Evolutionary conservation across 257 asterid species (phyloP), one percentile per base, ranked within the genome.

Genomic region (Scutellaria minor): DNA sequence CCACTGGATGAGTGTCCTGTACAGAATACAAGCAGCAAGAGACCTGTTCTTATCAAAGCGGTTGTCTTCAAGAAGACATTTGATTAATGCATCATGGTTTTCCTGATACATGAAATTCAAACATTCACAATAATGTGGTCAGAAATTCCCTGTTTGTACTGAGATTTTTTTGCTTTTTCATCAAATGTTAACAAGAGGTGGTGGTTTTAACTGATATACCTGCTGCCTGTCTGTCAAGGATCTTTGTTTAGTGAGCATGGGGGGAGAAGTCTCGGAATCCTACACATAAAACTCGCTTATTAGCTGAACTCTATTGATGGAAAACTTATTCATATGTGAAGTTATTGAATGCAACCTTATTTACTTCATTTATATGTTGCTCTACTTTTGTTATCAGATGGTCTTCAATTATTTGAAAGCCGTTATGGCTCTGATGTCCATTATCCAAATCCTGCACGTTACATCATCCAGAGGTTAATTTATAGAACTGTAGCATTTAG

Each of bases 151-250:
- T n/a, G 37, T 31, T 2, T 31, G 37, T 31, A 31, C 37, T 2
- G 37, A 31, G 3, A 31, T 4, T 2, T 31, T 31, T 31, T 31
- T 31, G 37, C 37, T 31, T 31, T 31, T 31, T 31, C 37, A 31
- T 31, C 5, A 4, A 31, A 31, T 31, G 37, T 31, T 31, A 31
- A 2, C 5, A 31, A 31, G 37, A 31, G 37, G 37, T 31, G 37
- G 5, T 31, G 37, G 10, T 53, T 10, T 74, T 66, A 54, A 27
- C 11, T 69, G 56, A 57, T 55, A 14, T 87, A 86, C 98, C 96
- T 92, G 98, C 82, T 90, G 98, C 81, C 87, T 84, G 62, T 92
- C 94, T 60, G 94, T 90, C 78, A 92, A 80, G 71, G 96, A 90
- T 88, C 89, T 90, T 84, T 90, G 98, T 85, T 87, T 92, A 13